phyloP scores from a whole-genome alignment of 768 basidiomycete genomes.

The Filobasidium floriforme region DNA sequence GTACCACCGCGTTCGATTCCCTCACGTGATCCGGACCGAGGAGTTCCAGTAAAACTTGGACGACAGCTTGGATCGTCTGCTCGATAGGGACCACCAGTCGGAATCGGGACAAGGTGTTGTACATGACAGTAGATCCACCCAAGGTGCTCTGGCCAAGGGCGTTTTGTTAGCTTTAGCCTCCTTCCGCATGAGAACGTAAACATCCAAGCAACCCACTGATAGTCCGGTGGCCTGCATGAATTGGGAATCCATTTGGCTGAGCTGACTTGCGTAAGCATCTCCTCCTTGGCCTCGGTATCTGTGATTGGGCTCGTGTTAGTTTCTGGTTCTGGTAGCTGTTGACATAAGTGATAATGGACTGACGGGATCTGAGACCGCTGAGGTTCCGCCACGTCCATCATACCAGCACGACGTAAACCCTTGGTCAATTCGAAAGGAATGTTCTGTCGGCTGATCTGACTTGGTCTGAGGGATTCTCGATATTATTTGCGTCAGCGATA shows the following conservation, averaged over 20 bases:
- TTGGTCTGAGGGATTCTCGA: constrained; percentile 51
- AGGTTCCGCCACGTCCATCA: constrained; percentile 67
- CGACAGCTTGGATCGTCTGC: constrained; percentile 13
- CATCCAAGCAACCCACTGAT: constrained; percentile 28
- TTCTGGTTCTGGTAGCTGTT: not conserved
- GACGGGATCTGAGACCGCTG: constrained; percentile 33
- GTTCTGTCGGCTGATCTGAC: constrained; percentile 55
- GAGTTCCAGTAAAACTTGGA: not conserved
- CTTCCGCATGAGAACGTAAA: not conserved
- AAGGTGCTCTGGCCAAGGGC: constrained; percentile 7
- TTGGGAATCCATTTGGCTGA: constrained; percentile 39
- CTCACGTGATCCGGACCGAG: not conserved
- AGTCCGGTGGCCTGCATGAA: constrained; percentile 41
- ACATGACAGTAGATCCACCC: constrained; percentile 3
- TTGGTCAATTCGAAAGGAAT: constrained; percentile 67
- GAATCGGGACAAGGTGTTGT: constrained; percentile 18
- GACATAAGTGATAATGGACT: constrained; percentile 15
- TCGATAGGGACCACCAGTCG: constrained; percentile 3
- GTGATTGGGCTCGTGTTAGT: not conserved
- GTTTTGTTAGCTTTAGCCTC: not conserved
- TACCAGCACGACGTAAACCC: constrained; percentile 61
- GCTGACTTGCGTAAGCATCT: constrained; percentile 20
- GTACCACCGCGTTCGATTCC: not conserved
- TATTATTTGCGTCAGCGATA: constrained; percentile 10
- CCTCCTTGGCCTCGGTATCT: not conserved